These are phyloP conservation scores for Fagopyrum tataricum DNA, from an alignment of 148 eudicot species.

Conservation along the genomic window DNA sequence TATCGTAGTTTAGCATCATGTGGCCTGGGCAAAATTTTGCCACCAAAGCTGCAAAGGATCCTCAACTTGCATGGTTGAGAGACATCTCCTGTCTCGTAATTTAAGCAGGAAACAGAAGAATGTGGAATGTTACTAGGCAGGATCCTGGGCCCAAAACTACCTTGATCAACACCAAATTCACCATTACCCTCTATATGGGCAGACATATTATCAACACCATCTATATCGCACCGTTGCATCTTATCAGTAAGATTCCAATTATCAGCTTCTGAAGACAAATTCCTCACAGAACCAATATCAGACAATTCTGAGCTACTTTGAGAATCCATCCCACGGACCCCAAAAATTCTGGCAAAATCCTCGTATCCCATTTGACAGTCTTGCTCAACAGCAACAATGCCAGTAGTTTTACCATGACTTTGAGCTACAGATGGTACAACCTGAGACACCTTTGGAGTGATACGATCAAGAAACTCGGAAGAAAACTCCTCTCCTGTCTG, in stretches of 20 bases:
- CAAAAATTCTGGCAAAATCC: constrained; percentile 59
- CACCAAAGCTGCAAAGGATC: constrained; percentile 90
- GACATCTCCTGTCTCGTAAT: constrained; percentile 43
- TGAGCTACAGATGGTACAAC: constrained; percentile 22
- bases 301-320: constrained; percentile 48
- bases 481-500: constrained; percentile 76
- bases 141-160: constrained; percentile 25
- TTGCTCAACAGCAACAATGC: constrained; percentile 25
- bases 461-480: constrained; percentile 54
- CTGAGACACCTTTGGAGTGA: constrained; percentile 31
- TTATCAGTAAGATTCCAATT: constrained; percentile 27
- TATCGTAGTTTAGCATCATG: constrained; percentile 90
- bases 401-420: constrained; percentile 34
- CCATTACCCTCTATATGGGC: constrained; percentile 27
- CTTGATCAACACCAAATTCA: constrained; percentile 25
- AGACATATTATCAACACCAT: constrained; percentile 24
- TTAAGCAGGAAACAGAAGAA: constrained; percentile 26
- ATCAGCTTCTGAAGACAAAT: constrained; percentile 36
- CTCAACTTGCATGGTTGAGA: constrained; percentile 66
- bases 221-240: constrained; percentile 20
- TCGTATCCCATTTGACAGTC: constrained; percentile 42
- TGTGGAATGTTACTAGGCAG: constrained; percentile 33
- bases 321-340: constrained; percentile 63
- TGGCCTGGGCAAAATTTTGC: constrained; percentile 86
- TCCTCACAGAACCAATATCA: constrained; percentile 52